Conservation (phyloP, 148 eudicot species). For the Talinum fruticosum region DNA sequence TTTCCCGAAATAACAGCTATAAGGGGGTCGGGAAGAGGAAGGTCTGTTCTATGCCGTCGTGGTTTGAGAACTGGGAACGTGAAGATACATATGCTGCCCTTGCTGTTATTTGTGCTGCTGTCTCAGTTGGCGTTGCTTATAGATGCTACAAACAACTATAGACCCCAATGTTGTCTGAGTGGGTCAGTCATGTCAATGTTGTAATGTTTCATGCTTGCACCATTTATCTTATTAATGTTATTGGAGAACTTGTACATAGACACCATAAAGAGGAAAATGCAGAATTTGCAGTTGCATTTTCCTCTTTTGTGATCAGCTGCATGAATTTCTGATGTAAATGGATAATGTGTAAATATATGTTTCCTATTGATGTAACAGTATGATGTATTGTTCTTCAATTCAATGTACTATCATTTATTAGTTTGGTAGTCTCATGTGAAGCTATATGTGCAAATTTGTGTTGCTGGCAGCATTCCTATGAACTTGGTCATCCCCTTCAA, state of each 20-base stretch:
- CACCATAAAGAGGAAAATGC: constrained; percentile 19
- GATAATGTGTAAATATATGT: constrained; percentile 21
- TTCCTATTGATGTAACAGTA: constrained; percentile 15
- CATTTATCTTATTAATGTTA: background rate
- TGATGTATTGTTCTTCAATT: background rate
- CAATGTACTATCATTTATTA: background rate
- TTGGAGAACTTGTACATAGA: constrained; percentile 27
- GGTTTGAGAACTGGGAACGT: constrained; percentile 89
- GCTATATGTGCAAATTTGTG: background rate
- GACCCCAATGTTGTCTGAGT: background rate
- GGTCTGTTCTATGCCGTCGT: constrained; percentile 71
- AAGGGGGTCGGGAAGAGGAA: constrained; percentile 44
- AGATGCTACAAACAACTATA: constrained; percentile 62
- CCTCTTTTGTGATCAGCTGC: constrained; percentile 13
- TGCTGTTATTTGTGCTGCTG: constrained; percentile 69
- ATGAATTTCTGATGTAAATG: constrained; percentile 26
- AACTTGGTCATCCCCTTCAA: no score
- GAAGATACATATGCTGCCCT: constrained; percentile 90
- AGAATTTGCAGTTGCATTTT: constrained; percentile 16
- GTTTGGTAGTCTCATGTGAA: background rate
- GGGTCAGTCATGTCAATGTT: constrained; percentile 11
- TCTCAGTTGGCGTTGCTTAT: constrained; percentile 70
- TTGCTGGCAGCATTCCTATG: background rate
- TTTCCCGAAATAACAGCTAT: constrained; percentile 39
- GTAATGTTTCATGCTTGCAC: constrained; percentile 14